A percentile compares a stretch with the other conserved stretches of the same genome.
phyloP scores from a whole-genome alignment of 106 monocot species.

The Acanthochlamys bracteata region DNA sequence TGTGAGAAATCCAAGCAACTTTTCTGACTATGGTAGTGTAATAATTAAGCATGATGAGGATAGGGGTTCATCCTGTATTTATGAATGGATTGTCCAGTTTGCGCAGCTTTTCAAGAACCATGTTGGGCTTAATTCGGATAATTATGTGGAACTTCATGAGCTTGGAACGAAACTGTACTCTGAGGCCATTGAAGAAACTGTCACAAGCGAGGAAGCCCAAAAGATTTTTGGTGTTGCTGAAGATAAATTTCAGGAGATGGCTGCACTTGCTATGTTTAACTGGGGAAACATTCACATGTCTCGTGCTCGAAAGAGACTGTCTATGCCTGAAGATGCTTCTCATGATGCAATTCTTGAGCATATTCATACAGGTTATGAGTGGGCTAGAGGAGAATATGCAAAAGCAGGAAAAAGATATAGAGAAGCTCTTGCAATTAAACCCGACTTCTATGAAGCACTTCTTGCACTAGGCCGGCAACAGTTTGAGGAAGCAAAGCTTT shows the following conservation, averaged over 20 bases:
- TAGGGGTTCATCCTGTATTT: slow-evolving; percentile 28
- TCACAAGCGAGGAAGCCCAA: slow-evolving; percentile 81
- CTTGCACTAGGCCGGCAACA: slow-evolving; percentile 71
- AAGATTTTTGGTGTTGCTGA: slow-evolving; percentile 53
- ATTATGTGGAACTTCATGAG: slow-evolving; percentile 71
- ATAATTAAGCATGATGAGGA: slow-evolving; percentile 15
- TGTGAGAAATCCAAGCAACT: slow-evolving; percentile 18
- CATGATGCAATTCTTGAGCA: slow-evolving; percentile 38
- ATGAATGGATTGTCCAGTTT: slow-evolving; percentile 86
- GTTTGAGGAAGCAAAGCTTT: slow-evolving; percentile 84
- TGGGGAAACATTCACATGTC: slow-evolving; percentile 98
- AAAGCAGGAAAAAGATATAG: slow-evolving; percentile 73
- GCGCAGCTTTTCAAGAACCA: slow-evolving; percentile 77
- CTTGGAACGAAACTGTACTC: slow-evolving; percentile 86
- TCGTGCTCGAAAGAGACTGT: slow-evolving; percentile 59
- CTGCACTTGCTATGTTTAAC: slow-evolving; percentile 84
- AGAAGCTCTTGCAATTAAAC: slow-evolving; percentile 68
- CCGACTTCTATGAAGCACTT: slow-evolving; percentile 76
- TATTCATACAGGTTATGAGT: slow-evolving; percentile 57
- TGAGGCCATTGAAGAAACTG: slow-evolving; percentile 82
- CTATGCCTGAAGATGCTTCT: slow-evolving; percentile 39
- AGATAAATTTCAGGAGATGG: slow-evolving; percentile 90
- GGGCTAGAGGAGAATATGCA: slow-evolving; percentile 58
- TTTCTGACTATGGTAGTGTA: slow-evolving; percentile 32
- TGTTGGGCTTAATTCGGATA: slow-evolving; percentile 74